These are phyloP conservation scores for Aspergillus panamensis DNA, from an alignment of 495 filamentous ascomycete genomes.

Conservation along the genomic window DNA sequence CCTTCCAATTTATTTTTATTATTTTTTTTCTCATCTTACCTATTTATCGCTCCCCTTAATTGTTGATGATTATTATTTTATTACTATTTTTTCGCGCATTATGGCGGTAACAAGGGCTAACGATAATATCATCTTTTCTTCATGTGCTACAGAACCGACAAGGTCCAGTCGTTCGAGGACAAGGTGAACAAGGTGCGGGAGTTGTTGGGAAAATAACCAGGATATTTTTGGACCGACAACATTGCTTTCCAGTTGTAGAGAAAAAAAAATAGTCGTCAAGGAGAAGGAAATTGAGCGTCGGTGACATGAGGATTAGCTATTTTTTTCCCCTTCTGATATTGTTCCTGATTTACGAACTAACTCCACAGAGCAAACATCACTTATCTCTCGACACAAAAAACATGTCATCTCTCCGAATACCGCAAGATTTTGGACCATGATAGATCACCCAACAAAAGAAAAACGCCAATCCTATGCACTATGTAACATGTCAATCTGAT, in stretches of 20 bases:
- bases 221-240: not conserved
- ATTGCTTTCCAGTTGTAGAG: not conserved
- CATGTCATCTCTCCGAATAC: not conserved
- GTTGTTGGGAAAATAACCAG: constrained; percentile 47
- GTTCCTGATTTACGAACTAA: not conserved
- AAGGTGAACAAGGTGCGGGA: constrained; percentile 64
- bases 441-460: not conserved
- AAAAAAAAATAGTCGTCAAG: not conserved
- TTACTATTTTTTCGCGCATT: not conserved
- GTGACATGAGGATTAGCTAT: not conserved
- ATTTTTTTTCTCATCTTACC: no score
- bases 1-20: constrained; percentile 1
- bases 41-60: no score
- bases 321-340: not conserved
- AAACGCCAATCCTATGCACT: constrained; percentile 22
- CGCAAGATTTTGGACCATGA: constrained; percentile 2
- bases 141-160: constrained; percentile 54
- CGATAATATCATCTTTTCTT: constrained; percentile 5
- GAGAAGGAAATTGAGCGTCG: not conserved
- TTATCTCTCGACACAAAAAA: not conserved
- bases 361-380: not conserved
- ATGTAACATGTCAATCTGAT: constrained; percentile 18
- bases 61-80: no score
- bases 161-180: constrained; percentile 61
- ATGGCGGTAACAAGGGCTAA: constrained; percentile 17